Evolutionary conservation across 805 yeast genomes (phyloP).

Genomic region (Cephaloascus fragrans): DNA sequence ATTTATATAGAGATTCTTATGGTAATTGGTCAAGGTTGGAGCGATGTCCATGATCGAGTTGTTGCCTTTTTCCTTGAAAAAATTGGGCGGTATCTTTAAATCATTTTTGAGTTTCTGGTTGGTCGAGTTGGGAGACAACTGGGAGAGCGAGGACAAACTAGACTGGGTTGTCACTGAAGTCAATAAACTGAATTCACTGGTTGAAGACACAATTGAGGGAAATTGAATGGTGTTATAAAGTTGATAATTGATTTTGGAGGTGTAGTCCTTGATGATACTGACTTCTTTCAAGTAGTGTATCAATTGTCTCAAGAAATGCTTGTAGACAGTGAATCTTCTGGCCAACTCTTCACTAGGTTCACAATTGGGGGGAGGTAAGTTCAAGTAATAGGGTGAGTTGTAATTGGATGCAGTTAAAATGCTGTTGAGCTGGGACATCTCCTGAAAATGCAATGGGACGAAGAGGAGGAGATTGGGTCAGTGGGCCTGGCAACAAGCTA

Average conservation of each 20-base stretch:
- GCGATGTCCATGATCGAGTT: conserved; percentile 23
- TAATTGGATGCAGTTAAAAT: conserved; percentile 23
- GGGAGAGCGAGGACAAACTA: background rate
- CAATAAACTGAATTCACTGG: background rate
- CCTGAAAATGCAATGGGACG: too few species aligned
- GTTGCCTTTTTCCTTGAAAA: background rate
- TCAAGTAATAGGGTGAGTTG: conserved; percentile 25
- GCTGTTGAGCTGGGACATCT: background rate
- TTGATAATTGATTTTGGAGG: conserved; percentile 40
- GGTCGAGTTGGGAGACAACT: background rate
- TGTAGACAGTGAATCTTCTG: conserved; percentile 47
- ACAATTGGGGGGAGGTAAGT: conserved; percentile 26
- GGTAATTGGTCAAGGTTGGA: conserved; percentile 17
- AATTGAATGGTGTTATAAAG: conserved; percentile 40
- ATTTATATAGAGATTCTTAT: conserved; percentile 23
- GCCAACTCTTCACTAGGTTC: conserved; percentile 42
- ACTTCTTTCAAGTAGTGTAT: conserved; percentile 42
- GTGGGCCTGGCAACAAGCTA: too few species aligned
- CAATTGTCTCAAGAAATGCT: conserved; percentile 43
- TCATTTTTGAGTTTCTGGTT: background rate
- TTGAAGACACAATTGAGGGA: conserved; percentile 25
- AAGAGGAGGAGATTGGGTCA: too few species aligned
- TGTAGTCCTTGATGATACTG: conserved; percentile 40
- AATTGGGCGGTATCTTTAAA: background rate
- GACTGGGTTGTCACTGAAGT: background rate